phyloP scores from a whole-genome alignment of 2,329 filamentous ascomycete genomes.

The Trichoderma harzianum region DNA sequence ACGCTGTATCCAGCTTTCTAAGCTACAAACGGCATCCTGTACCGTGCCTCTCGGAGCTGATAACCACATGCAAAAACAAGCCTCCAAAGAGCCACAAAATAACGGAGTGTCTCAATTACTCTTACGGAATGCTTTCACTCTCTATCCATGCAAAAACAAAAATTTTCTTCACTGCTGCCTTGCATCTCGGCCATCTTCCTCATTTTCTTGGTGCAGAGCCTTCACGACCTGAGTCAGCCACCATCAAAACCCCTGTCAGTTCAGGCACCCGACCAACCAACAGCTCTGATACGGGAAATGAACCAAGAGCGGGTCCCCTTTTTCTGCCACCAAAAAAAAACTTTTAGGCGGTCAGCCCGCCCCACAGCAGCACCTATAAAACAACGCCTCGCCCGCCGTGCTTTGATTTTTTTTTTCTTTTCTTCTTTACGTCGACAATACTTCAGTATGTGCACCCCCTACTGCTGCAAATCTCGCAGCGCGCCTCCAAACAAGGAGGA shows the following conservation, averaged over 20 bases:
- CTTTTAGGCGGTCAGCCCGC: slow-evolving; percentile 21
- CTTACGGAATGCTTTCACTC: not conserved
- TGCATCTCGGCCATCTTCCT: not conserved
- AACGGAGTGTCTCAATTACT: not conserved
- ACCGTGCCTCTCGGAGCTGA: not conserved
- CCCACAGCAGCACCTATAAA: slow-evolving; percentile 27
- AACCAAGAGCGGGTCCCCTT: not conserved
- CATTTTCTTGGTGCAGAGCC: not conserved
- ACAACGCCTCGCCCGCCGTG: slow-evolving; percentile 29
- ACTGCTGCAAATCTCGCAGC: slow-evolving; percentile 18
- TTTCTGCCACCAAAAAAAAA: slow-evolving; percentile 24
- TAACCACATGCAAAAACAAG: not conserved
- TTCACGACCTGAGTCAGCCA: not conserved
- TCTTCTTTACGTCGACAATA: slow-evolving; percentile 62
- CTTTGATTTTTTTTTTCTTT: slow-evolving; percentile 42
- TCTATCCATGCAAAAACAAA: not conserved
- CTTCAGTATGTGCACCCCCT: slow-evolving; percentile 48
- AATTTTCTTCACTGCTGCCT: not conserved
- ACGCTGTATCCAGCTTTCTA: not conserved
- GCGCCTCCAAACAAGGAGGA: not conserved
- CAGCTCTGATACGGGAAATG: not conserved
- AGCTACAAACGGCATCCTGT: not conserved
- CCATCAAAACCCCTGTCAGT: not conserved
- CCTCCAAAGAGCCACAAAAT: not conserved
- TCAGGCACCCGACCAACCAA: not conserved